phyloP scores from a whole-genome alignment of 768 basidiomycete species.

The Tricholoma flavovirens region DNA sequence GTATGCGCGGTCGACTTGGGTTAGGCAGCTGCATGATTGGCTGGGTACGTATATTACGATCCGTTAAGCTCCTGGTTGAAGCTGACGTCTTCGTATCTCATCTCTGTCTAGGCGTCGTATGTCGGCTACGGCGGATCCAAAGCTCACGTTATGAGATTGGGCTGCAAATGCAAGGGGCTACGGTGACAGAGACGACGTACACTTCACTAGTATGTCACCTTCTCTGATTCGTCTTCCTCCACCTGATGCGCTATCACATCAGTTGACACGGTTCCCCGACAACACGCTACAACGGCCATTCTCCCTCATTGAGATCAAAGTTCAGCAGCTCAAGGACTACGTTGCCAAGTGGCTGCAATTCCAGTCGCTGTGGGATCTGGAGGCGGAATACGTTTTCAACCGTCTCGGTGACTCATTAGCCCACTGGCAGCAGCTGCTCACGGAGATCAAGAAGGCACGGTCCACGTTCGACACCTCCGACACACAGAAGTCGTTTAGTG shows the following conservation, averaged over 20 bases:
- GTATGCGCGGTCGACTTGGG: conserved; percentile 85
- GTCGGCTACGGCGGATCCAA: conserved; percentile 80
- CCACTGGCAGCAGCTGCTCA: conserved; percentile 92
- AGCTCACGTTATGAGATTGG: conserved; percentile 97
- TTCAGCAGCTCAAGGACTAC: conserved; percentile 82
- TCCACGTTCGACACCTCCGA: conserved; percentile 97
- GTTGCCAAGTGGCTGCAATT: conserved; percentile 98
- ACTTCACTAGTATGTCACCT: conserved; percentile 63
- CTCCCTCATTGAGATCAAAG: conserved; percentile 79
- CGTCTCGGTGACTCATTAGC: conserved; percentile 91
- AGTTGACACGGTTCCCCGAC: conserved; percentile 75
- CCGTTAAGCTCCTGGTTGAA: too few relatives aligned
- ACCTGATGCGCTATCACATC: not conserved
- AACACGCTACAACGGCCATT: conserved; percentile 78
- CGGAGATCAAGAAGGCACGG: conserved; percentile 94
- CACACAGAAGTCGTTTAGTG: conserved; percentile 86
- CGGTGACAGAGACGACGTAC: conserved; percentile 68
- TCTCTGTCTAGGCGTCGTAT: conserved; percentile 63
- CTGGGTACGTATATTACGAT: conserved; percentile 44
- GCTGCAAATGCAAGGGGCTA: conserved; percentile 76
- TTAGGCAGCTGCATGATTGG: conserved; percentile 85
- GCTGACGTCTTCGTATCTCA: not conserved
- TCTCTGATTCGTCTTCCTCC: not conserved
- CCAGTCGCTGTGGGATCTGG: conserved; percentile 98
- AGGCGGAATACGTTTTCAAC: conserved; percentile 94